Evolutionary conservation across 805 yeast genomes (phyloP).

Genomic region (Wickerhamiella hasegawae): DNA sequence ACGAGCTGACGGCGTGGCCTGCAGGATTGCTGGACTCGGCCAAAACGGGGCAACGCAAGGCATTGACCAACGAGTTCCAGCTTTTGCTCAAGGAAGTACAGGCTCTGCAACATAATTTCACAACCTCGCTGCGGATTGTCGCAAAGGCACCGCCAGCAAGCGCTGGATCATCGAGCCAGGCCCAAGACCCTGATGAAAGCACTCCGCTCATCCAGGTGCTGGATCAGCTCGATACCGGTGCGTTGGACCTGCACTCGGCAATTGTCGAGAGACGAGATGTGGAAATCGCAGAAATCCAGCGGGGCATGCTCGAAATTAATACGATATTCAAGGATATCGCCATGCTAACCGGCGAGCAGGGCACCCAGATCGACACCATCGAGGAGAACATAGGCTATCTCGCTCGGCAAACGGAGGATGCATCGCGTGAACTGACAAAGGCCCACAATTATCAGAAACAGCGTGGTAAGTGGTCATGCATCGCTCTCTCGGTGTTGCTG

Average conservation of each 20-base stretch:
- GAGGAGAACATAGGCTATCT: slow-evolving; percentile 61
- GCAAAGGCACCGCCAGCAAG: not conserved
- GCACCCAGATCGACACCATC: slow-evolving; percentile 65
- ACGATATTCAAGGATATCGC: slow-evolving; percentile 72
- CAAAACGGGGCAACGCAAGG: slow-evolving; percentile 1
- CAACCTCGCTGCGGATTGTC: not conserved
- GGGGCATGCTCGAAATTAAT: slow-evolving; percentile 73
- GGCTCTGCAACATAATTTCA: slow-evolving; percentile 2
- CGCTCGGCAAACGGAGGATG: slow-evolving; percentile 49
- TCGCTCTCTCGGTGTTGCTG: slow-evolving; percentile 43
- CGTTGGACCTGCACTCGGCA: slow-evolving; percentile 17
- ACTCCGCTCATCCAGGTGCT: slow-evolving; percentile 25
- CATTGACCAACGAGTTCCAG: slow-evolving; percentile 2
- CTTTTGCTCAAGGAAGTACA: slow-evolving; percentile 2
- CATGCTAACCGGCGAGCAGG: slow-evolving; percentile 66
- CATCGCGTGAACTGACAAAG: slow-evolving; percentile 49
- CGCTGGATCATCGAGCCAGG: not conserved
- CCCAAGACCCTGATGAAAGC: not conserved
- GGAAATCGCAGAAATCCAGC: slow-evolving; percentile 55
- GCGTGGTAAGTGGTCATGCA: slow-evolving; percentile 60
- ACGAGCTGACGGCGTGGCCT: not conserved
- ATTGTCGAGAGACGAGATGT: slow-evolving; percentile 52
- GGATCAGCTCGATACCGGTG: slow-evolving; percentile 21
- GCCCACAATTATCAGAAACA: slow-evolving; percentile 63
- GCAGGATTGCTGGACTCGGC: not conserved